Base-by-base conservation (phyloP, 2,329 filamentous ascomycete species). In the Venturia nashicola region DNA sequence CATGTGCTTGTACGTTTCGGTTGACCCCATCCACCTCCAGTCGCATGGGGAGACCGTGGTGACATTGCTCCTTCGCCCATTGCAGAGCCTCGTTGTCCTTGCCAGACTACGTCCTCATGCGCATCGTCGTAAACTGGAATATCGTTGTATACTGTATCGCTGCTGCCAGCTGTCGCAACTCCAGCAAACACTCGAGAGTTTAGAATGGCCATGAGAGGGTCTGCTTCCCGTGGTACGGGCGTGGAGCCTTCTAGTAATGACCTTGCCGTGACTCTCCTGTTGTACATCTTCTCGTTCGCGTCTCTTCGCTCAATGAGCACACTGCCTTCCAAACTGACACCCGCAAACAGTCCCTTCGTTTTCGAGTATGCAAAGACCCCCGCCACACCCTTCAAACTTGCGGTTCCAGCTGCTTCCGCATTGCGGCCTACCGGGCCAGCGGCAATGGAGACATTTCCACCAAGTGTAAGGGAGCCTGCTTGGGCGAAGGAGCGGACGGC, bases 291-390 rank as follows among this genome's bases (percentile, higher is more conserved):
- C 77, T 96, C 89, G 73, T 99, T 99, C 69, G 94, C 94, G 76
- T 99, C 94, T 77, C 91, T 88, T 67, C 94, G 86, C 78, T 99
- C 94, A 67, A 97, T 90, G 68, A 99, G 87, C 62, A 90, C 91
- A 66, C 89, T 93, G 27, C 94, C 94, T 75, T 99, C 94, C 68
- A 99, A 79, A 69, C 90, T 95, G 59, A 99, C 92, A 72, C 94
- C 94, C 5, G 94, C 94, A 70, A 99, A 99, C 40, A 99, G 79
- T 23, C 94, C 94, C 79, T 97, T 97, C 14, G 94, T 99, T 78
- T 97, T 97, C 74, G 89, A 94, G 81, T 99, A 99, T 71, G 90
- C 90, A 80, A 99, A 99, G 61, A 99, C 87, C 62, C 90, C 94
- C 0, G 92, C 89, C 9, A 97, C 88, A 67, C 91, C 87, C 79